Evolutionary conservation across 371 early-diverging fungal species (phyloP).

Genomic region (Enteropsectra breve): DNA sequence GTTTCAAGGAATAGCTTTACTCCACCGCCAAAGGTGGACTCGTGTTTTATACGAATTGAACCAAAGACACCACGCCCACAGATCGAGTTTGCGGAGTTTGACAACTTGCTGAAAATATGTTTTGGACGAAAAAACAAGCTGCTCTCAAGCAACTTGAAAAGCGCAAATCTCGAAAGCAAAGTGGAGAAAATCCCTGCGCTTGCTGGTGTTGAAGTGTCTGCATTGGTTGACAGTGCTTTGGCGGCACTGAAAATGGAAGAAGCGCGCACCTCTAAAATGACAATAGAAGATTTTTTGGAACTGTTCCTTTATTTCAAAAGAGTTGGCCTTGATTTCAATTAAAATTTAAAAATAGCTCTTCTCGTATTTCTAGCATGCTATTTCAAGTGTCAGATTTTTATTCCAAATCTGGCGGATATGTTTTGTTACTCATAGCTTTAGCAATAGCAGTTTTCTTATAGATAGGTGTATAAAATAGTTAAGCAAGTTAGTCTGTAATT

Average conservation of each 20-base stretch:
- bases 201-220: conserved; percentile 17
- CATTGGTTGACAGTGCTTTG: conserved; percentile 33
- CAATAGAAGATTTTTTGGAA: conserved; percentile 72
- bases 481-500: no score
- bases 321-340: conserved; percentile 46
- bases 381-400: no score
- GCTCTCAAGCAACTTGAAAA: conserved; percentile 76
- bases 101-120: conserved; percentile 80
- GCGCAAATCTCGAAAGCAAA: conserved; percentile 59
- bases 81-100: conserved; percentile 86
- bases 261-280: conserved; percentile 75
- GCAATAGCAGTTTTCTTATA: no score
- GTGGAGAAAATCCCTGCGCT: conserved; percentile 66
- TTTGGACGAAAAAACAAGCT: conserved; percentile 94
- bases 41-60: conserved; percentile 80
- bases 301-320: conserved; percentile 58
- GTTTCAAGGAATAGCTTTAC: conserved; percentile 87
- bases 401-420: no score
- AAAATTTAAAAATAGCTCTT: no score
- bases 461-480: no score
- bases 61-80: conserved; percentile 82
- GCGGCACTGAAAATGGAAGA: conserved; percentile 62
- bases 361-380: no score
- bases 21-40: conserved; percentile 96
- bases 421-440: no score